phyloP scores from a whole-genome alignment of 2,329 filamentous ascomycete species.

The Amesomyces nigricolor region DNA sequence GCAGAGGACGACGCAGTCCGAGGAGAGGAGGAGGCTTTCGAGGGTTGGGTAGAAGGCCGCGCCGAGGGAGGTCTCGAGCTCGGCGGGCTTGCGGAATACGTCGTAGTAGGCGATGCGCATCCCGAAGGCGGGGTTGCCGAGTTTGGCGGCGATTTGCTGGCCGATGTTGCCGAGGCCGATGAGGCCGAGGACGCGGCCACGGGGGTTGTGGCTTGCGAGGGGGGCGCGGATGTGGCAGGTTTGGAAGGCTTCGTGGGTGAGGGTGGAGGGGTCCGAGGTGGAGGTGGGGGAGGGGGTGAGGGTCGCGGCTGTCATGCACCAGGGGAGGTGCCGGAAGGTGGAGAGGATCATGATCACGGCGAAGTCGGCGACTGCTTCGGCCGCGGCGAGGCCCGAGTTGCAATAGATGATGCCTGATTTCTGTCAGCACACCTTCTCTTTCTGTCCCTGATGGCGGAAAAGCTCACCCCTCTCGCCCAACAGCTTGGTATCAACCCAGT shows the following conservation, averaged over 20 bases:
- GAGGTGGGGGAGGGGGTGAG: conserved; percentile 31
- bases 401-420: conserved; percentile 59
- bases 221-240: conserved; percentile 57
- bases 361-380: conserved; percentile 68
- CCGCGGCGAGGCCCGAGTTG: conserved; percentile 64
- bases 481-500: conserved; percentile 59
- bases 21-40: conserved; percentile 43
- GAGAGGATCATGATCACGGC: conserved; percentile 63
- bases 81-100: conserved; percentile 42
- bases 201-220: conserved; percentile 57
- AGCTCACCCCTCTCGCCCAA: conserved; percentile 53
- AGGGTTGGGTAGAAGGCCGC: conserved; percentile 49
- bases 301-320: conserved; percentile 54
- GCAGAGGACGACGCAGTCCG: conserved; percentile 59
- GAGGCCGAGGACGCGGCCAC: conserved; percentile 55
- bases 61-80: conserved; percentile 36
- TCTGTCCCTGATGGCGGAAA: not conserved
- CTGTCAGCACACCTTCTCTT: not conserved
- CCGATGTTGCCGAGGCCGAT: conserved; percentile 66
- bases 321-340: conserved; percentile 62
- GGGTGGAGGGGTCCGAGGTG: conserved; percentile 8
- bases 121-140: conserved; percentile 49
- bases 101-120: conserved; percentile 65
- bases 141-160: conserved; percentile 55
- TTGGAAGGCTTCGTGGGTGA: conserved; percentile 37